A percentile compares a stretch with the other conserved stretches of the same genome.
Evolutionary conservation across 352 stramenopile genomes (phyloP).

Genomic region (Sclerospora graminicola): DNA sequence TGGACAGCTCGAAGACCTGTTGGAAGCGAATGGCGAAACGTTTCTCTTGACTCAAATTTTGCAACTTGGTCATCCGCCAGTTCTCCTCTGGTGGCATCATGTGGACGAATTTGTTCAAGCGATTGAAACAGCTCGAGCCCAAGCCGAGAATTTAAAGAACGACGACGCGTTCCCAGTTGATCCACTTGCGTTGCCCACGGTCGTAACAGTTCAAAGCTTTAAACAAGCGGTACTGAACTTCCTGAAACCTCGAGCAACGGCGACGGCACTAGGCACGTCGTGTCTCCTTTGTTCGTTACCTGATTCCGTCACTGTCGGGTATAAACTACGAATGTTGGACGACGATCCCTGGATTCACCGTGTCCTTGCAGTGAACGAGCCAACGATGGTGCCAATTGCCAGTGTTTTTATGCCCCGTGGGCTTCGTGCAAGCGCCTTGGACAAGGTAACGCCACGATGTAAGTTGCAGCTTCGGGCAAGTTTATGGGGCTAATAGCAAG

Average conservation of each 20-base stretch:
- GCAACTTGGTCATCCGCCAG: constrained; percentile 5
- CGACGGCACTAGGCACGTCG: constrained; percentile 1
- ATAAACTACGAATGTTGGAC: constrained; percentile 2
- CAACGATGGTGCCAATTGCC: constrained; percentile 6
- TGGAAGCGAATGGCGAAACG: constrained; percentile 6
- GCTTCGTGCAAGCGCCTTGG: constrained; percentile 9
- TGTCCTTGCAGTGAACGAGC: constrained; percentile 1
- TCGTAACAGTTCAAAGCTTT: constrained; percentile 14
- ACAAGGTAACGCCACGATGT: constrained; percentile 3
- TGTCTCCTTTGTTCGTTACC: constrained; percentile 12
- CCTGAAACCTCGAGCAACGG: background rate
- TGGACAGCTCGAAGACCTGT: constrained; percentile 15
- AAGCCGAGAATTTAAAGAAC: background rate
- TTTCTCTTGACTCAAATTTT: constrained; percentile 4
- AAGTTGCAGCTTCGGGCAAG: background rate
- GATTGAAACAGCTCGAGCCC: constrained; percentile 10
- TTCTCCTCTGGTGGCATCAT: constrained; percentile 7
- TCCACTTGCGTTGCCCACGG: constrained; percentile 5
- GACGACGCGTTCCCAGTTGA: constrained; percentile 1
- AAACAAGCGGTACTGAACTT: constrained; percentile 14
- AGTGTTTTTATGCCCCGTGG: constrained; percentile 11
- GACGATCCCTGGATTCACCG: constrained; percentile 5
- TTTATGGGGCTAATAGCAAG: constrained; percentile 7
- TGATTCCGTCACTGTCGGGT: constrained; percentile 4
- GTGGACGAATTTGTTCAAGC: constrained; percentile 9